Percentiles rank a stretch among this genome's conserved stretches.
Conservation (phyloP, 73 alveolate species). For the Blepharisma japonicum region DNA sequence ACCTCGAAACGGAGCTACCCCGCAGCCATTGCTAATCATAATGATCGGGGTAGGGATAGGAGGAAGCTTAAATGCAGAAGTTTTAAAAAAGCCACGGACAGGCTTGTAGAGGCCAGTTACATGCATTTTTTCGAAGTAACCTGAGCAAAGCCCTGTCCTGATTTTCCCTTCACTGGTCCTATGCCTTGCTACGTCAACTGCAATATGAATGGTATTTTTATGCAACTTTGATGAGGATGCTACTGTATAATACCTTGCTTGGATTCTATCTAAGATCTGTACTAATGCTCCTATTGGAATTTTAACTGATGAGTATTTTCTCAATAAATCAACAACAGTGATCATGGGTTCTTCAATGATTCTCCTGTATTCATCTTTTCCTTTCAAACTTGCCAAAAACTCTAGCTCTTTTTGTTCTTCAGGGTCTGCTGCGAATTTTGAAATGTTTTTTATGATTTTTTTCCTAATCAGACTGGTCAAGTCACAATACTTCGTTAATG, state of each 20-base stretch:
- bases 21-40: conserved; percentile 19
- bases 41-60: neutral
- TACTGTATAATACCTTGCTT: conserved; percentile 9
- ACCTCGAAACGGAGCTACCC: conserved; percentile 7
- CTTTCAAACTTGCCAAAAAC: neutral
- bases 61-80: neutral
- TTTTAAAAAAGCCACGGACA: neutral
- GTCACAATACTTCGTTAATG: conserved; percentile 18
- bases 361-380: conserved; percentile 16
- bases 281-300: neutral
- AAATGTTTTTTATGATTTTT: conserved; percentile 6
- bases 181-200: conserved; percentile 7
- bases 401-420: neutral
- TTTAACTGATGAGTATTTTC: neutral
- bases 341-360: conserved; percentile 1
- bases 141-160: conserved; percentile 30
- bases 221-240: neutral
- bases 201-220: neutral
- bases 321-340: conserved; percentile 17
- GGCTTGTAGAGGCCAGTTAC: neutral
- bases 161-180: conserved; percentile 20
- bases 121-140: conserved; percentile 13
- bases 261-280: conserved; percentile 10
- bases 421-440: conserved; percentile 11
- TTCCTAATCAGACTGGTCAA: conserved; percentile 11